These are phyloP conservation scores for Silene noctiflora DNA, from an alignment of 179 eudicot species.

Conservation along the genomic window DNA sequence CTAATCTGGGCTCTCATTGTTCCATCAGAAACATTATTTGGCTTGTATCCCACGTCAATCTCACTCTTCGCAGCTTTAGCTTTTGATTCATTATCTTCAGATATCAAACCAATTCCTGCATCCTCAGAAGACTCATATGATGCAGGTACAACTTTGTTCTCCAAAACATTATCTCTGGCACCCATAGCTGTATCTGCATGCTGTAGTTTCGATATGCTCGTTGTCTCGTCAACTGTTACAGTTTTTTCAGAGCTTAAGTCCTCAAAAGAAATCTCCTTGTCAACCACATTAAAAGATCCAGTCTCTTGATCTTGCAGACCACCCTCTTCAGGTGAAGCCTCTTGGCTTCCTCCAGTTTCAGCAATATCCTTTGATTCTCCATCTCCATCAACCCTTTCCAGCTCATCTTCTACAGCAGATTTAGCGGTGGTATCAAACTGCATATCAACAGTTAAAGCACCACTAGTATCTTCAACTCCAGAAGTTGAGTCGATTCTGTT, in stretches of 20 bases:
- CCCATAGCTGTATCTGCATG: conserved; percentile 10
- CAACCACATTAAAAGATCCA: conserved; percentile 19
- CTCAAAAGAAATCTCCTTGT: conserved; percentile 18
- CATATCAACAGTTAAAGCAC: conserved; percentile 4
- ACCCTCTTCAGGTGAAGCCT: conserved; percentile 22
- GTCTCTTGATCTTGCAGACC: conserved; percentile 22
- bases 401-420: conserved; percentile 16
- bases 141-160: conserved; percentile 20
- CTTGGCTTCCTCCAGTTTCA: conserved; percentile 20
- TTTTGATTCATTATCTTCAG: conserved; percentile 22
- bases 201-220: background rate
- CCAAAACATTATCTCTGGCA: conserved; percentile 16
- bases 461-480: conserved; percentile 15
- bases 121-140: conserved; percentile 24
- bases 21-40: conserved; percentile 20
- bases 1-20: conserved; percentile 29
- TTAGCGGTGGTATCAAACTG: conserved; percentile 1
- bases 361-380: conserved; percentile 20
- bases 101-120: conserved; percentile 20
- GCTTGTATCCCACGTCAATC: conserved; percentile 25
- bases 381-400: conserved; percentile 26
- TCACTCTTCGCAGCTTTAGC: conserved; percentile 22
- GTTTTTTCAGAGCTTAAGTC: conserved; percentile 18
- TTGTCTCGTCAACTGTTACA: conserved; percentile 17
- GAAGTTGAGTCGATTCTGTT: conserved; percentile 9